These are phyloP conservation scores for Dictyostelium discoideum DNA, from an alignment of 78 protist species.

Conservation along the genomic window DNA sequence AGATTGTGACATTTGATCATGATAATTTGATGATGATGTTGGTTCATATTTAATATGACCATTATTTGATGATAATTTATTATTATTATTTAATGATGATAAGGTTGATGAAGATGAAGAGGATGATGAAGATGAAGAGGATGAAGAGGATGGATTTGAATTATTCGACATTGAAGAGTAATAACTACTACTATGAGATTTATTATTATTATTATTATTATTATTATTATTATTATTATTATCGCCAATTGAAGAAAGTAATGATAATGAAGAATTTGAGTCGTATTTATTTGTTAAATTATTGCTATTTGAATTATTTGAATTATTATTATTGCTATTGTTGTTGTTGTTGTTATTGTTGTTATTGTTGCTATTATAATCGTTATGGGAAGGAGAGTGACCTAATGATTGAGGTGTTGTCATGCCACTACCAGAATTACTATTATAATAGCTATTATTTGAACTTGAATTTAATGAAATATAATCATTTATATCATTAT, in stretches of 20 bases:
- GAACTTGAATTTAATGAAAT: constrained; percentile 1
- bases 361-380: not conserved
- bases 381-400: constrained; percentile 32
- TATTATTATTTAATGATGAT: not conserved
- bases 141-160: not conserved
- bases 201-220: not conserved
- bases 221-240: not conserved
- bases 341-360: too few relatives aligned
- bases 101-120: not conserved
- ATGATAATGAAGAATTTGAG: not conserved
- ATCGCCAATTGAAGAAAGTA: constrained; percentile 30
- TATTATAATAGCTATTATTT: not conserved
- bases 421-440: constrained; percentile 19
- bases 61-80: not conserved
- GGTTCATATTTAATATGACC: not conserved
- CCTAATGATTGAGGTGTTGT: constrained; percentile 20
- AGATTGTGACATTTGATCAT: constrained; percentile 2
- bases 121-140: not conserved
- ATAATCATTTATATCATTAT: constrained; percentile 22
- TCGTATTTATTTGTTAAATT: not conserved
- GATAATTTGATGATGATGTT: not conserved
- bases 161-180: not conserved
- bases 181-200: not conserved
- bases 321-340: not conserved
- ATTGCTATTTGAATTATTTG: not conserved